phyloP scores from a whole-genome alignment of 345 rosid genomes.

The Cardamine chenopodiifolia region DNA sequence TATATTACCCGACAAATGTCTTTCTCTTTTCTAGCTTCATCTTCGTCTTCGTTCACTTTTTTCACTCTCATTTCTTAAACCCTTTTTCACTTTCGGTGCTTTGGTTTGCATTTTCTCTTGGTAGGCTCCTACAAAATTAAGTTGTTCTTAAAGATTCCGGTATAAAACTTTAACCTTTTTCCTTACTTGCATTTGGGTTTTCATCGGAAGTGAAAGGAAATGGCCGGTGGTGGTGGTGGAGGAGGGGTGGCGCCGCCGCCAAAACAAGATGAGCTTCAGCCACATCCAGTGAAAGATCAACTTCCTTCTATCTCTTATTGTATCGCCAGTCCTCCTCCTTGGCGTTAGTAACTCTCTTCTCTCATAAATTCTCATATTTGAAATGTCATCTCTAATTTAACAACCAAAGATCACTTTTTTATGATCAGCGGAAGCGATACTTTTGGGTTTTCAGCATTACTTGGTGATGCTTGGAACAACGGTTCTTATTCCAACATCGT shows the following conservation, averaged over 20 bases:
- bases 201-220: constrained; percentile 26
- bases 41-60: constrained; percentile 35
- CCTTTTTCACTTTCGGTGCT: constrained; percentile 26
- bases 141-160: background rate
- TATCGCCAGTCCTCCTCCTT: constrained; percentile 97
- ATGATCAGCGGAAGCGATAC: constrained; percentile 84
- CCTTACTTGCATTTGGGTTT: background rate
- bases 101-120: constrained; percentile 14
- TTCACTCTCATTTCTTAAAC: constrained; percentile 19
- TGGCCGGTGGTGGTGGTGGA: constrained; percentile 66
- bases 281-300: constrained; percentile 93
- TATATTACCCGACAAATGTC: constrained; percentile 38
- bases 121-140: background rate
- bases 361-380: background rate
- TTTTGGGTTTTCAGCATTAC: constrained; percentile 94
- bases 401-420: background rate
- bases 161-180: constrained; percentile 2
- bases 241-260: constrained; percentile 72
- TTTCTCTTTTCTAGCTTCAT: constrained; percentile 33
- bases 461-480: constrained; percentile 97
- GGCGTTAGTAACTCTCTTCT: constrained; percentile 64
- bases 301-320: constrained; percentile 77
- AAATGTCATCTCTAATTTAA: background rate
- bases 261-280: constrained; percentile 85
- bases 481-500: constrained; percentile 75